phyloP scores from a whole-genome alignment of 2,329 filamentous ascomycete genomes.

The Colletotrichum eremochloae region DNA sequence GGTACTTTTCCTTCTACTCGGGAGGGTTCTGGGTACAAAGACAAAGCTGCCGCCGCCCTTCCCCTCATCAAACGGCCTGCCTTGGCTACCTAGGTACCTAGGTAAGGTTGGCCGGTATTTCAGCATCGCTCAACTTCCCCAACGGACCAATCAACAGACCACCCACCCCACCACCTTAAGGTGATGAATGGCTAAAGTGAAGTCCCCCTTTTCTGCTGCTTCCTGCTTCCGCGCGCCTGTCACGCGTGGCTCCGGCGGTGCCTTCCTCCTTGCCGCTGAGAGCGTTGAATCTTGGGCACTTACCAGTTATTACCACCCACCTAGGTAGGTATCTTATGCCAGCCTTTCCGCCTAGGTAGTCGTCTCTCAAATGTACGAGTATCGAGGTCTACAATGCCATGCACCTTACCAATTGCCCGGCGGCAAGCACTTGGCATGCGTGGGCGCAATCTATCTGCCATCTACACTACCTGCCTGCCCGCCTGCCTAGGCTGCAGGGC shows the following conservation, averaged over 20 bases:
- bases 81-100: neutral
- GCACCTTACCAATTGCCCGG: constrained; percentile 2
- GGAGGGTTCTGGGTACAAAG: constrained; percentile 1
- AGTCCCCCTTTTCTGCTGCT: constrained; percentile 2
- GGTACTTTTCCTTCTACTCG: neutral
- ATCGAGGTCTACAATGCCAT: too few relatives aligned
- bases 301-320: too few relatives aligned
- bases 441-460: neutral
- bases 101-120: too few relatives aligned
- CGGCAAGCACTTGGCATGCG: neutral
- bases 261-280: constrained; percentile 1
- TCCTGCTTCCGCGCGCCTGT: constrained; percentile 27
- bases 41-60: neutral
- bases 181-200: neutral
- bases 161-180: neutral
- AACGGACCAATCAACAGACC: constrained; percentile 10
- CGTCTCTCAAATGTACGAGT: too few relatives aligned
- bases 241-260: constrained; percentile 21
- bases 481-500: constrained; percentile 3
- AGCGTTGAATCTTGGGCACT: neutral
- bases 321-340: too few relatives aligned
- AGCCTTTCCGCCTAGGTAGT: too few relatives aligned
- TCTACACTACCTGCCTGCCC: too few relatives aligned
- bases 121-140: too few relatives aligned
- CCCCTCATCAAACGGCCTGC: constrained; percentile 5